A percentile compares a stretch with the other conserved stretches of the same genome.
These are phyloP conservation scores for Phoma herbarum DNA, from an alignment of 2,329 filamentous ascomycete genomes.

Conservation along the genomic window DNA sequence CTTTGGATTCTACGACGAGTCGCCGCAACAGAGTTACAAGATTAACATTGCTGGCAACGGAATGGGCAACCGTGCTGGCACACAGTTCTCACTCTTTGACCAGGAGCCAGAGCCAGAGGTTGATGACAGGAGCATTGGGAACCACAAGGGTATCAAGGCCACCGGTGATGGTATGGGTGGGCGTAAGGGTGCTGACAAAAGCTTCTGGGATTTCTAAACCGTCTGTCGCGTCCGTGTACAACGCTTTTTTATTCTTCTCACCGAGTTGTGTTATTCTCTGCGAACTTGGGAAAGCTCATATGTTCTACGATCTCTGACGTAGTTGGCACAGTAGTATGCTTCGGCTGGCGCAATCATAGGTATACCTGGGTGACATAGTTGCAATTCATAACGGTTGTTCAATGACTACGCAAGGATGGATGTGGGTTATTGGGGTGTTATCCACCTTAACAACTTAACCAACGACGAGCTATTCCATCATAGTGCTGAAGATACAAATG, in stretches of 20 bases:
- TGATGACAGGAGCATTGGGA: conserved; percentile 19
- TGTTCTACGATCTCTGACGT: conserved; percentile 5
- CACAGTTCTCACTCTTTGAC: conserved; percentile 52
- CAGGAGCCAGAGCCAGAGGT: conserved; percentile 40
- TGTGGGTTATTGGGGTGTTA: too few relatives aligned
- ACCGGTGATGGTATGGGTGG: conserved; percentile 53
- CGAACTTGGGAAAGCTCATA: conserved; percentile 7
- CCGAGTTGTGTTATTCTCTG: conserved; percentile 1
- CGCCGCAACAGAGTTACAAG: conserved; percentile 36
- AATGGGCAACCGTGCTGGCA: conserved; percentile 49
- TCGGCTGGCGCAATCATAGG: conserved; percentile 18
- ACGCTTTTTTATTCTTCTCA: not conserved
- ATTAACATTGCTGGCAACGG: conserved; percentile 54
- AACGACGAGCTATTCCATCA: not conserved
- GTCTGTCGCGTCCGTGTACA: not conserved
- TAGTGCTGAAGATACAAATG: not conserved
- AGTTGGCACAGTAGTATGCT: conserved; percentile 4
- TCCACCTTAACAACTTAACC: not conserved
- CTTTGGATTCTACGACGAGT: conserved; percentile 45
- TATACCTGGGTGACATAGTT: conserved; percentile 17
- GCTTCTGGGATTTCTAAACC: conserved; percentile 44
- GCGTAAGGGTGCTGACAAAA: conserved; percentile 45
- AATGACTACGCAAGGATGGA: not conserved
- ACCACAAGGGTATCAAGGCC: conserved; percentile 39
- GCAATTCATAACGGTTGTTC: conserved; percentile 10